Evolutionary conservation across 441 rosid genomes (phyloP).

Genomic region (Biscutella laevigata): DNA sequence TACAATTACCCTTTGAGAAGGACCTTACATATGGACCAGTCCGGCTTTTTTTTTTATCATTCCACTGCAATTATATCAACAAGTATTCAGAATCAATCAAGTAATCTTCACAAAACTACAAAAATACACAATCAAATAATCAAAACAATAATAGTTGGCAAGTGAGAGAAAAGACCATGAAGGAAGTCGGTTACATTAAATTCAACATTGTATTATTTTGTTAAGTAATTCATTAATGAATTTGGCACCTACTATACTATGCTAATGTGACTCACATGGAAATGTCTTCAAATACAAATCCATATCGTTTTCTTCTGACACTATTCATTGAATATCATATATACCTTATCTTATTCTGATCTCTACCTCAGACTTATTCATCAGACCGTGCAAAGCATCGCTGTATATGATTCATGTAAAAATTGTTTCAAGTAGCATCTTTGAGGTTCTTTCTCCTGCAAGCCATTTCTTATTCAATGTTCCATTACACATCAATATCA

Average conservation of each 20-base stretch:
- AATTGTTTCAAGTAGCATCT: conserved; percentile 7
- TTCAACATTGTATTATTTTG: neutral
- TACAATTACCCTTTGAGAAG: too few species aligned
- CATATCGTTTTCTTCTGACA: conserved; percentile 17
- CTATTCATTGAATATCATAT: conserved; percentile 13
- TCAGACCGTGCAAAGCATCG: conserved; percentile 19
- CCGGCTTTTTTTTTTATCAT: too few species aligned
- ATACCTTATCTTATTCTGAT: conserved; percentile 15
- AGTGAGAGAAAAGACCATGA: neutral
- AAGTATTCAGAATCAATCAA: too few species aligned
- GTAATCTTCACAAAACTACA: neutral
- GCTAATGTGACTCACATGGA: conserved; percentile 28
- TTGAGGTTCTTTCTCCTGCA: neutral
- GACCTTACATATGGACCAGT: too few species aligned
- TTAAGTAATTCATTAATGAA: conserved; percentile 15
- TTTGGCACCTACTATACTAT: conserved; percentile 13
- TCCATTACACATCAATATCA: neutral
- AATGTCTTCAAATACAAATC: conserved; percentile 19
- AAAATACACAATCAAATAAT: neutral
- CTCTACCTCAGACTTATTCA: conserved; percentile 16
- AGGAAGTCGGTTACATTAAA: conserved; percentile 4
- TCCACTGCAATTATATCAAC: too few species aligned
- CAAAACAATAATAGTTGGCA: conserved; percentile 6
- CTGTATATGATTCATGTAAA: conserved; percentile 19
- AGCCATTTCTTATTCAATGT: neutral